Conservation (phyloP, 148 eudicot genomes). For the Rhododendron mucronatum region DNA sequence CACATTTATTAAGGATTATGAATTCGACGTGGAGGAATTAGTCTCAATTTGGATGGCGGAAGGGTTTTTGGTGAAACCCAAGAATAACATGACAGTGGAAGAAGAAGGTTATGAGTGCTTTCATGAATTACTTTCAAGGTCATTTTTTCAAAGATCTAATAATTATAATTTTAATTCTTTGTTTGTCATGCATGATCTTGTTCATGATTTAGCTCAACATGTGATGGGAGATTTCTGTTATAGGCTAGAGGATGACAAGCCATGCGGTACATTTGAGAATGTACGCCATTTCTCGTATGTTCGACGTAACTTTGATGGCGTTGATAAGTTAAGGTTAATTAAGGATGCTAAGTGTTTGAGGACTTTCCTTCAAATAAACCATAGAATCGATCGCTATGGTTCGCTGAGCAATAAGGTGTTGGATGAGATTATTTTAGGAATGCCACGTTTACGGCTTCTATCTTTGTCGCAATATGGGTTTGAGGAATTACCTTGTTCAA, state of each 20-base stretch:
- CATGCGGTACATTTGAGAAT: background rate
- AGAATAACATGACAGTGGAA: background rate
- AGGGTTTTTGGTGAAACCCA: background rate
- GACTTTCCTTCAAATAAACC: background rate
- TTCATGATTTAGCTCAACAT: constrained; percentile 18
- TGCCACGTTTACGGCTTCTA: background rate
- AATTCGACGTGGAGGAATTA: background rate
- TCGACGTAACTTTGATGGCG: background rate
- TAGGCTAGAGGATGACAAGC: background rate
- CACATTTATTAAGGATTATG: background rate
- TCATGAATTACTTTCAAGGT: background rate
- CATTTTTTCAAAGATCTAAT: background rate
- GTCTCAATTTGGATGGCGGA: background rate
- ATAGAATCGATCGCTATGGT: rapidly evolving
- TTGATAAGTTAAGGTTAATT: background rate
- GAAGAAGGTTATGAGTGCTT: background rate
- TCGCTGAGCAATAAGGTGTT: background rate
- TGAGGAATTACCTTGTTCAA: background rate
- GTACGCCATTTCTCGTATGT: constrained; percentile 9
- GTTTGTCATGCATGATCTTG: constrained; percentile 23
- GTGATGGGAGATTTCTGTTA: constrained; percentile 6
- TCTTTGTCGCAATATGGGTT: background rate
- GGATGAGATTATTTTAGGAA: background rate
- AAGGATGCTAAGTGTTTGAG: background rate
- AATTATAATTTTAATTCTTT: no score